Evolutionary conservation across 306 rosid genomes (phyloP), one percentile per base, ranked within the genome.

Genomic region (Castanospermum australe): DNA sequence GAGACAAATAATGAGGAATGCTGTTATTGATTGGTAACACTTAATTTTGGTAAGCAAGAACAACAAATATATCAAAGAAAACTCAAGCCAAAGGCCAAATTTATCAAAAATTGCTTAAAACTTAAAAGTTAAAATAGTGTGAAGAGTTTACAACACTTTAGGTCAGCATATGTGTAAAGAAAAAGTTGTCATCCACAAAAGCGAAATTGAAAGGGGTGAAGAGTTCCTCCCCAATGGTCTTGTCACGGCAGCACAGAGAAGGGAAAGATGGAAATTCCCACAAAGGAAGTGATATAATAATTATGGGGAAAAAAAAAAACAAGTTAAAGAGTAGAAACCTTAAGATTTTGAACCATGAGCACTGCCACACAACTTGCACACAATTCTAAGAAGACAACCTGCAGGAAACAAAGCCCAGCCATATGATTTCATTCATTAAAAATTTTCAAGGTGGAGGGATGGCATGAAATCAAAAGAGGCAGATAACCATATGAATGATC

Each of bases 321-420:
- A 57, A 71, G 30, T 76, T 52, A 76, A 42, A 48, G 6, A 77
- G 77, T 77, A 47, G 47, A 61, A 12, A 95, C 99, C 97, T 93
- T 84, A 41, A 93, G 88, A 82, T 85, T 93, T 87, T 93, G 99
- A 56, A 90, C 86, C 50, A 90, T 75, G 63, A 95, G 99, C 67
- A 89, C 81, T 1, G 94, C 73, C 62, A 89, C 88, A 54, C 99
- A 95, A 74, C 93, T 90, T 1, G 96, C 81, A 88, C 99, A 95
- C 68, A 95, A 78, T 77, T 95, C 99, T 73, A 95, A 85, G 88
- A 93, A 95, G 64, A 95, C 98, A 82, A 86, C 96, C 99, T 94
- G 84, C 86, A 81, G 52, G 64, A 69, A 86, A 84, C 32, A 64
- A 76, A 78, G 36, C 55, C 30, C 52, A 73, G 62, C 39, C 69